Base-by-base conservation (phyloP, 106 monocot species). In the Allium sativum region DNA sequence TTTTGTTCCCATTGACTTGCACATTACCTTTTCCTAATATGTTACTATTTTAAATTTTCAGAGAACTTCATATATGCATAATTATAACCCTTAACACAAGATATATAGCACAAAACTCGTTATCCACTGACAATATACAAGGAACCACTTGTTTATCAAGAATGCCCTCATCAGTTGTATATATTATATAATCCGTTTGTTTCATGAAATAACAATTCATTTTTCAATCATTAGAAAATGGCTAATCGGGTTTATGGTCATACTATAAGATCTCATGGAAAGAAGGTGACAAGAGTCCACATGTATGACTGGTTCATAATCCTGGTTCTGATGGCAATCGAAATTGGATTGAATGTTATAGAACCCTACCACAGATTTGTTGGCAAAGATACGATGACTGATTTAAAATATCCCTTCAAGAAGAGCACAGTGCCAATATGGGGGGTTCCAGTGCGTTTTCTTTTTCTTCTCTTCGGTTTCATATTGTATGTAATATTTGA, bases 371-470 rank as follows among this genome's bases (percentile, higher is more conserved):
- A 74, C 48, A 80, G 84, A 40, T 81, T 77, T 61, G 71, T 77
- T 17, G 77, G 77, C 13, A 77, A 74, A 70, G 77, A 74, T 63
- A 80, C 80, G 84, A 77, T 81, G 73, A 51, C 31, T 52, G 77
- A 85, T 68, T 43, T 85, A 1, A 77, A 67, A 67, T 85, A 77
- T 60, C 84, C 84, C 18, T 58, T 76, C 9, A 76, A 84, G 62
- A 72, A 56, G 48, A 77, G 58, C 52, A 84, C 80, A 1, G 66
- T 84, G 7, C 80, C 76, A 64, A 7, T 66, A 18, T 84, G 80
- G 84, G 80, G 61, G 42, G 54, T 84, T 56, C 76, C 75, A 12
- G 84, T 84, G 77, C 3, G 76, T 65, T 48, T 59, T 42, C 52
- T 21, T 40, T 12, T 17, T 16, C n/a, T 15, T 51, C 52, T 41